A percentile compares a stretch with the other conserved stretches of the same genome.
These are phyloP conservation scores for Vachellia pachyceras DNA, from an alignment of 306 rosid genomes.

Conservation along the genomic window DNA sequence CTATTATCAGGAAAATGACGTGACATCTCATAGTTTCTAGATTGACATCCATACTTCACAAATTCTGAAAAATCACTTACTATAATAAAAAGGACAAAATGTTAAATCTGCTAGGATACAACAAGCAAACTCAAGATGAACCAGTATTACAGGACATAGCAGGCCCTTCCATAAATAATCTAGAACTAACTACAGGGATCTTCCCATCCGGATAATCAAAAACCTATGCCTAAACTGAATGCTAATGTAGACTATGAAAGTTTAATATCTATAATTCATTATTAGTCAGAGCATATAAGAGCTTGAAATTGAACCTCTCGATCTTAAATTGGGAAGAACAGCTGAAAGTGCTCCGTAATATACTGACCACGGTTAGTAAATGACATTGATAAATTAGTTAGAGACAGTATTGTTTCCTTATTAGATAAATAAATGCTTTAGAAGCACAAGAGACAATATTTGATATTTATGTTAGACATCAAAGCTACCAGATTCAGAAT, in stretches of 20 bases:
- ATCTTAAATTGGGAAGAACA: conserved; percentile 30
- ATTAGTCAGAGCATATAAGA: neutral
- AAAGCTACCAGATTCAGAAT: conserved; percentile 27
- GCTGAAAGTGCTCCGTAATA: conserved; percentile 8
- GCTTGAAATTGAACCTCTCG: neutral
- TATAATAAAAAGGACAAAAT: neutral
- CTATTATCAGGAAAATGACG: neutral
- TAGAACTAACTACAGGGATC: neutral
- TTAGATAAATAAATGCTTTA: neutral
- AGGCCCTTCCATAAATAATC: neutral
- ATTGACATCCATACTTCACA: too few species aligned
- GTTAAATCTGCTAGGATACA: neutral
- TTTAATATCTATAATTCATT: conserved; percentile 4
- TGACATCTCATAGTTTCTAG: neutral
- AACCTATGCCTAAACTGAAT: neutral
- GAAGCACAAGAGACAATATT: conserved; percentile 3
- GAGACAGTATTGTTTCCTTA: neutral
- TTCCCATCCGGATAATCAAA: neutral
- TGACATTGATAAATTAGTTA: neutral
- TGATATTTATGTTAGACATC: conserved; percentile 17
- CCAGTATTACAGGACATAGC: neutral
- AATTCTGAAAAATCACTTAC: neutral
- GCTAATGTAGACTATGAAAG: neutral
- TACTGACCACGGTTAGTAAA: conserved; percentile 1
- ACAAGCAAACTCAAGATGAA: neutral